Percentiles rank a stretch among this genome's conserved stretches.
phyloP scores from a whole-genome alignment of 2,329 filamentous ascomycete species.

The Beauveria scarabaeidicola region DNA sequence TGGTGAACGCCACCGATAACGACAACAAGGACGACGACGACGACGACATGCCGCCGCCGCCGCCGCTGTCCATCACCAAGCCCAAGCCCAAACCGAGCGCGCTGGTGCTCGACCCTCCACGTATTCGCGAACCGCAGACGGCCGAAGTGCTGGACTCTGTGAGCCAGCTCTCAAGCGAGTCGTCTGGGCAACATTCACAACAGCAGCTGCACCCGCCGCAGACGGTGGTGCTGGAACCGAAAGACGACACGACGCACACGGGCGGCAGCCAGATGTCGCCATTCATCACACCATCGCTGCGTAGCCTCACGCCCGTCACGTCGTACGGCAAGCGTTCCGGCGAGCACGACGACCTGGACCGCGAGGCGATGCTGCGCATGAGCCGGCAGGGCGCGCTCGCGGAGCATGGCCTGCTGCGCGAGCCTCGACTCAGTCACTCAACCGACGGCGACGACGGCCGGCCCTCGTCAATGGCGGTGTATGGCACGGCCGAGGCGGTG shows the following conservation, averaged over 20 bases:
- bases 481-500: slow-evolving; percentile 39
- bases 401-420: slow-evolving; percentile 7
- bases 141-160: slow-evolving; percentile 36
- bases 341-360: slow-evolving; percentile 2
- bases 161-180: slow-evolving; percentile 12
- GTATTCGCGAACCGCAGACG: slow-evolving; percentile 18
- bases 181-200: background rate
- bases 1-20: slow-evolving; percentile 73
- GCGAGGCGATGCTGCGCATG: slow-evolving; percentile 10
- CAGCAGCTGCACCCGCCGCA: background rate
- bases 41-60: background rate
- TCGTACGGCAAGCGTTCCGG: background rate
- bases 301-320: slow-evolving; percentile 8
- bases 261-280: slow-evolving; percentile 2
- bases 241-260: background rate
- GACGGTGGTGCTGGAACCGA: background rate
- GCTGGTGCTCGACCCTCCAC: slow-evolving; percentile 1
- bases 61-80: background rate
- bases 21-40: slow-evolving; percentile 23
- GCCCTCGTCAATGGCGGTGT: slow-evolving; percentile 26
- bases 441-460: slow-evolving; percentile 22
- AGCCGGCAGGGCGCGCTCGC: slow-evolving; percentile 11
- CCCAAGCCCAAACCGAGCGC: background rate
- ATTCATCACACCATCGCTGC: slow-evolving; percentile 7
- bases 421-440: slow-evolving; percentile 16